Conservation (phyloP, 306 rosid species). For the Malus sieversii region DNA sequence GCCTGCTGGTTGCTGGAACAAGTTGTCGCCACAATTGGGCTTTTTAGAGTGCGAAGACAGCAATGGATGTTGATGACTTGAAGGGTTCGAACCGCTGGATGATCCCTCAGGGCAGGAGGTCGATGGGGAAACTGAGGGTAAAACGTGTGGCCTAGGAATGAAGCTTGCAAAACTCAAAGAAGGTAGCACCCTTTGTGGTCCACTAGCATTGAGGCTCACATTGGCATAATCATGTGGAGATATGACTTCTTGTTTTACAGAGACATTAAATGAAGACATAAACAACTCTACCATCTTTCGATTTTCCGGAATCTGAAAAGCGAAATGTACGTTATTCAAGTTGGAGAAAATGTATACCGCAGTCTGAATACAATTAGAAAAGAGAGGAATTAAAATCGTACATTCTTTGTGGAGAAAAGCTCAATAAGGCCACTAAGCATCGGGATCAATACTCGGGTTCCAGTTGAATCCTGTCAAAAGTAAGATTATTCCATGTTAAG, state of each 20-base stretch:
- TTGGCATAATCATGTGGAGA: constrained; percentile 15
- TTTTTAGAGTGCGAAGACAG: constrained; percentile 19
- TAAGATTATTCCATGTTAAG: background rate
- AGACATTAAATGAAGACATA: constrained; percentile 29
- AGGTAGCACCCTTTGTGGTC: constrained; percentile 11
- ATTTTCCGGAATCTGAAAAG: constrained; percentile 52
- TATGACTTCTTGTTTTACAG: constrained; percentile 35
- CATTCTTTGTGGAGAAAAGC: constrained; percentile 54
- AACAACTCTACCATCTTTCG: constrained; percentile 41
- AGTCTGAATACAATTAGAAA: background rate
- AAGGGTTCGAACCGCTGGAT: constrained; percentile 49
- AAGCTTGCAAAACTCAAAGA: constrained; percentile 11
- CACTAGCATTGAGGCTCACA: constrained; percentile 17
- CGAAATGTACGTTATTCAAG: constrained; percentile 5
- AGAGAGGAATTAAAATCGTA: constrained; percentile 18
- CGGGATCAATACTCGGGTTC: constrained; percentile 69
- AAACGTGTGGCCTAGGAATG: constrained; percentile 21
- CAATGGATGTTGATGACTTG: constrained; percentile 26
- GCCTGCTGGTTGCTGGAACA: constrained; percentile 19
- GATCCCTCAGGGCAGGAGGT: constrained; percentile 50
- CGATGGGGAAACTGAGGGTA: constrained; percentile 20
- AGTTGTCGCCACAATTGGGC: constrained; percentile 9
- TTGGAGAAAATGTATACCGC: background rate
- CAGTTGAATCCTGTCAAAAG: constrained; percentile 42
- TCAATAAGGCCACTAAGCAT: constrained; percentile 64